Base-by-base conservation (phyloP, 257 asterid genomes). In the Scutellaria barbata region DNA sequence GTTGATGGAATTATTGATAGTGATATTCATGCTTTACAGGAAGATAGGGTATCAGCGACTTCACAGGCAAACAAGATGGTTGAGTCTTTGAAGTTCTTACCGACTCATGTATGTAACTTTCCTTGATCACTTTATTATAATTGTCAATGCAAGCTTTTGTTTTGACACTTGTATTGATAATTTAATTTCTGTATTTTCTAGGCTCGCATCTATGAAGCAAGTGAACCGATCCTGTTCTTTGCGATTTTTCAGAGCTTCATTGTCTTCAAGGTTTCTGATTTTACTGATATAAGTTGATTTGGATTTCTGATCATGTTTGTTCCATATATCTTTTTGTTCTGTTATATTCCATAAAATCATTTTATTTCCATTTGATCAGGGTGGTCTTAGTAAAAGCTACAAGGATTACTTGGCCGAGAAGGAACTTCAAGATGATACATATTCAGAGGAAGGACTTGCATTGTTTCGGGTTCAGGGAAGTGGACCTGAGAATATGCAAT, bases 401-500 rank as follows among this genome's bases (percentile, higher is more conserved):
- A 95, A 88, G 81, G 88, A 87, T 46, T 82, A 77, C 82, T 73
- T 90, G 70, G 84, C 89, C 14, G 96, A 85, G 79, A 90, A 88
- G 72, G 96, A 82, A 75, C 85, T 90, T 72, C 76, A 82, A 5
- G 95, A 95, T 80, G 90, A 92, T 78, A 95, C 99, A 60, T 92
- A 95, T 79, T 64, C 88, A n/a, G 96, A 86, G 63, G 96, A 92
- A 64, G 96, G 90, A 63, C 82, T 95, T 68, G 97, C 98, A 14
- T 68, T 95, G 57, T 95, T 95, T 80, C 92, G 99, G 70, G 87
- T 95, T 77, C 98, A 95, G 87, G 99, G 99, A 66, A 92, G 87
- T 25, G 99, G 99, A 64, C 98, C 99, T 6, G 99, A 95, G 47
- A 86, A 95, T 85, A 95, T 95, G 99, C 99, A 95, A 81, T 88